phyloP scores from a whole-genome alignment of 1,139 yeast genomes.

The Suhomyces kunorum region DNA sequence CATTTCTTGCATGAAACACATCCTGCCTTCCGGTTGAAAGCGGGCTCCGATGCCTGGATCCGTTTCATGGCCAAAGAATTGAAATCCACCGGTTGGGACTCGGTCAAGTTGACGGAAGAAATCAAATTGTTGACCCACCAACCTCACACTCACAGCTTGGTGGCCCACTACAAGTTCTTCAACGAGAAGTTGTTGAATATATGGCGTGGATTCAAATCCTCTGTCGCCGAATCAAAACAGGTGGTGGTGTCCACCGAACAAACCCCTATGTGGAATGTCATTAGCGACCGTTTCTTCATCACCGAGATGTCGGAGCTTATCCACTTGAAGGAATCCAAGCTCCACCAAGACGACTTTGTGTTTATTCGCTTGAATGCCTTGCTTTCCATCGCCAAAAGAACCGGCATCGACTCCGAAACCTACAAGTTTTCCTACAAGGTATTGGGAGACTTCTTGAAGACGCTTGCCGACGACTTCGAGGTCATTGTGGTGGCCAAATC shows the following conservation, averaged over 20 bases:
- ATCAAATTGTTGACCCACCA: constrained; percentile 31
- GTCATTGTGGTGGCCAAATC: constrained; percentile 28
- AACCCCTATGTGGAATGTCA: constrained; percentile 22
- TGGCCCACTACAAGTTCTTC: constrained; percentile 35
- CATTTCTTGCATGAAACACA: constrained; percentile 19
- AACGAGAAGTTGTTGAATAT: constrained; percentile 33
- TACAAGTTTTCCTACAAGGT: constrained; percentile 38
- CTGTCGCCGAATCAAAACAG: constrained; percentile 8
- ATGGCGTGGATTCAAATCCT: constrained; percentile 36
- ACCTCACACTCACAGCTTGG: constrained; percentile 22
- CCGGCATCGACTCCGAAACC: constrained; percentile 43
- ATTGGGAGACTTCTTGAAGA: constrained; percentile 32
- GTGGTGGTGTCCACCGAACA: constrained; percentile 12
- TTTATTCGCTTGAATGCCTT: constrained; percentile 45
- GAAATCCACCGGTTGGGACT: constrained; percentile 12
- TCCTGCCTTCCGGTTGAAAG: constrained; percentile 25
- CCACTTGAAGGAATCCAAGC: constrained; percentile 24
- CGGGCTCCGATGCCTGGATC: constrained; percentile 18
- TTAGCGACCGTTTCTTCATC: constrained; percentile 48
- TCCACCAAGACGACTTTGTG: constrained; percentile 25
- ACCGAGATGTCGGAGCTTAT: constrained; percentile 50
- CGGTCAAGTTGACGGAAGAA: constrained; percentile 35
- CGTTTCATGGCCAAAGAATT: constrained; percentile 23
- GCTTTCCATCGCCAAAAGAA: constrained; percentile 41
- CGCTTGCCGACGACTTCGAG: constrained; percentile 32